Evolutionary conservation across 805 yeast species (phyloP), one percentile per base, ranked within the genome.

Genomic region (Yarrowia sp.): DNA sequence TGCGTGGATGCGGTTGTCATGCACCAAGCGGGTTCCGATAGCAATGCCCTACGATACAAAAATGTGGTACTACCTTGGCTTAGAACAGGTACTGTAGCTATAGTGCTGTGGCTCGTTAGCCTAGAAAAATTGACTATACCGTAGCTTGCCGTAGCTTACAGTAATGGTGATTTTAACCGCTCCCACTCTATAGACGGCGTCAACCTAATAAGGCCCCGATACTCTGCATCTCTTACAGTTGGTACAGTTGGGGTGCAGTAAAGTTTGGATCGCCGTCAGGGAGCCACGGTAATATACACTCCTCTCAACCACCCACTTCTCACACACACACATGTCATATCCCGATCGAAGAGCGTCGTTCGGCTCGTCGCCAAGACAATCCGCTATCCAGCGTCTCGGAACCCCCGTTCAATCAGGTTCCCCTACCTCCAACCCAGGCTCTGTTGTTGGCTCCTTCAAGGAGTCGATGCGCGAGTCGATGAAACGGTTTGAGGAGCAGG

Each of bases 291-390:
- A 14, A 8, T 14, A 5, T 22, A 18, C 51, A 31, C 15, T 15
- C 35, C 31, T 31, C 47, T 17, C n/a, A 35, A 55, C 35, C 9
- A 11, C 22, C 10, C 43, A 18, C 11, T 36, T 10, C 32, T 14
- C 61, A 32, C 38, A 3, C 28, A 22, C 28, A 22, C 31, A 41
- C 39, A 55, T 55, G 61, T 55, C 61, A n/a, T 32, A 22, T 41
- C 38, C 61, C 61, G 61, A 55, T 31, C 36, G 61, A 31, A 55
- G 47, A 55, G 38, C 45, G 15, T 55, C 61, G 17, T 55, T 55
- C 14, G 61, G 61, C 61, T 55, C 61, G 61, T 55, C 61, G 31
- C 64, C 64, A 15, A 41, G 64, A 22, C 64, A 43, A 33, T 43
- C 64, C 4, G 64, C 64, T 35, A 58, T 58, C 4, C 51, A 43